Evolutionary conservation across 306 rosid species (phyloP).

Genomic region (Prunus armeniaca): DNA sequence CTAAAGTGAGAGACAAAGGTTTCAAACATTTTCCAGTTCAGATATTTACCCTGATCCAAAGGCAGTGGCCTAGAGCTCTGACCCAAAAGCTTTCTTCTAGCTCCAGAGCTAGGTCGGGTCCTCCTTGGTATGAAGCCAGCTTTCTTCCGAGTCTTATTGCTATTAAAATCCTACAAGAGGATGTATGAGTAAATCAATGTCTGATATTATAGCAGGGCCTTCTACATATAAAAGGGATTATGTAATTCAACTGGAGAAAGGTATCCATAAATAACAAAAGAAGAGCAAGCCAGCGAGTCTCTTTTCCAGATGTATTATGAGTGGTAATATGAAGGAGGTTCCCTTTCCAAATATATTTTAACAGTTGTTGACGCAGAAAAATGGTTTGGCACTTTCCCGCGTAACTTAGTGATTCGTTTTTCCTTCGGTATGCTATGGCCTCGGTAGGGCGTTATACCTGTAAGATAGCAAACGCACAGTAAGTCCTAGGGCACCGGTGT

Average conservation of each 20-base stretch:
- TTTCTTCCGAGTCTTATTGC: neutral
- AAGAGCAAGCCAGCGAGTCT: neutral
- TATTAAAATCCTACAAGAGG: neutral
- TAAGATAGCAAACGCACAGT: too few relatives aligned
- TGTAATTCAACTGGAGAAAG: neutral
- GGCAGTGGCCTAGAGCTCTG: conserved; percentile 7
- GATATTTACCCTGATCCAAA: conserved; percentile 1
- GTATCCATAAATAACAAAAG: neutral
- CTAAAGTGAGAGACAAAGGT: conserved; percentile 2
- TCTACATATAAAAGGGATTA: too few relatives aligned
- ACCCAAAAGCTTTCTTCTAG: neutral
- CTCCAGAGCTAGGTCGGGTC: neutral
- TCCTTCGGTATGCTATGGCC: too few relatives aligned
- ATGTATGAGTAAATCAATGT: neutral
- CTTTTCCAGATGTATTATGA: neutral
- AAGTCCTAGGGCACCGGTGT: too few relatives aligned
- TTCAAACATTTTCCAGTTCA: neutral
- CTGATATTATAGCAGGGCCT: neutral
- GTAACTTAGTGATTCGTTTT: too few relatives aligned
- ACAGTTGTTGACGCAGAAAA: too few relatives aligned
- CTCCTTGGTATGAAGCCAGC: neutral
- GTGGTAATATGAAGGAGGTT: neutral
- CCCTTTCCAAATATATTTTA: neutral
- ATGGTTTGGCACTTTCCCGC: too few relatives aligned
- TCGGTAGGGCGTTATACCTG: too few relatives aligned